Evolutionary conservation across 1,139 yeast genomes (phyloP).

Genomic region (Pichia kudriavzevii): DNA sequence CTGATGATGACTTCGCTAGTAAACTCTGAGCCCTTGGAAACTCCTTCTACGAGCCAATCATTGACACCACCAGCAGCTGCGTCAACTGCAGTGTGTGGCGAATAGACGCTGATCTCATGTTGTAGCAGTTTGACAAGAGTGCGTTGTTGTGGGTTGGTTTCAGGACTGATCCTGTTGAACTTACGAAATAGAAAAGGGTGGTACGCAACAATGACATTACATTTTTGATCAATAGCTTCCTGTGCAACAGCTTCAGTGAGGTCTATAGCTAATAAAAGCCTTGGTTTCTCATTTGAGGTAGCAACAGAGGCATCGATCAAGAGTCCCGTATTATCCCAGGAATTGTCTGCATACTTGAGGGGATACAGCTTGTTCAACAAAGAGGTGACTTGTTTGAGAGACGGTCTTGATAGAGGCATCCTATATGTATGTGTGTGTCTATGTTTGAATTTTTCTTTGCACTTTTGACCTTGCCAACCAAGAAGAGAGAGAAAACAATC

Average conservation of each 20-base stretch:
- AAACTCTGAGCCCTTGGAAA: conserved; percentile 26
- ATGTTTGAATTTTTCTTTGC: too few species aligned
- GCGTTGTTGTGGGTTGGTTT: conserved; percentile 66
- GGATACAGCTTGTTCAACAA: conserved; percentile 36
- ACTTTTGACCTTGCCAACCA: too few species aligned
- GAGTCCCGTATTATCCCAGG: conserved; percentile 95
- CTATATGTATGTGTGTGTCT: background rate
- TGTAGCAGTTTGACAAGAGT: conserved; percentile 68
- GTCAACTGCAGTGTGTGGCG: conserved; percentile 95
- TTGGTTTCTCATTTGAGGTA: conserved; percentile 21
- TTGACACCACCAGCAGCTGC: conserved; percentile 90
- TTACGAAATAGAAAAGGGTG: conserved; percentile 94
- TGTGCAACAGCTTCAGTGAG: conserved; percentile 76
- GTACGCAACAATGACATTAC: conserved; percentile 68
- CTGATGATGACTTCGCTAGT: conserved; percentile 32
- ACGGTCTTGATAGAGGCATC: conserved; percentile 2
- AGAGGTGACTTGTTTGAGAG: conserved; percentile 3
- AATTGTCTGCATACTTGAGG: conserved; percentile 50
- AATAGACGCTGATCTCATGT: conserved; percentile 76
- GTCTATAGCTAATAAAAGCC: conserved; percentile 72
- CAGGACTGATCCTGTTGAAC: conserved; percentile 58
- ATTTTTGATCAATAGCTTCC: conserved; percentile 58
- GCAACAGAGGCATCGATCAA: conserved; percentile 50
- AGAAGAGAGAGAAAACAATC: too few species aligned
- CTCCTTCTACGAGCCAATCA: conserved; percentile 74